Evolutionary conservation across 2,329 filamentous ascomycete species (phyloP).

Genomic region (Talaromyces amestolkiae): DNA sequence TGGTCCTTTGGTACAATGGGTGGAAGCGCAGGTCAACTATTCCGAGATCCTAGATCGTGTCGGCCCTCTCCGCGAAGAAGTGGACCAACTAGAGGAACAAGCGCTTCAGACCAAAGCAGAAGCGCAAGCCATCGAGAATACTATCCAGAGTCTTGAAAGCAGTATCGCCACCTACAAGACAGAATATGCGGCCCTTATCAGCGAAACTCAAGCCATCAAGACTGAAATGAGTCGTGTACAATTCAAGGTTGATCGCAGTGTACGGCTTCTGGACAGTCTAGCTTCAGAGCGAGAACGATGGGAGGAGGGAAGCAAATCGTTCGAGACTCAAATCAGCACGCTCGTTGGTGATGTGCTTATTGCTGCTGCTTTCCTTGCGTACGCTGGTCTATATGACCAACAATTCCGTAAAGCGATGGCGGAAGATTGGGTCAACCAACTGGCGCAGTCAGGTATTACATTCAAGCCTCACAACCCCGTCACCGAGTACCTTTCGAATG

Average conservation of each 20-base stretch:
- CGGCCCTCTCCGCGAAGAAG: conserved; percentile 87
- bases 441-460: conserved; percentile 85
- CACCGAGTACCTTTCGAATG: conserved; percentile 93
- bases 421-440: conserved; percentile 94
- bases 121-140: conserved; percentile 85
- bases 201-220: conserved; percentile 96
- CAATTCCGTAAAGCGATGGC: conserved; percentile 97
- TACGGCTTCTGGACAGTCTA: conserved; percentile 87
- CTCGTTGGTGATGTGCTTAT: conserved; percentile 93
- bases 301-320: conserved; percentile 97
- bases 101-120: conserved; percentile 90
- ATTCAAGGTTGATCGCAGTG: conserved; percentile 96
- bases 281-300: conserved; percentile 90
- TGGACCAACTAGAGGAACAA: conserved; percentile 79
- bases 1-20: conserved; percentile 95
- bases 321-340: conserved; percentile 95
- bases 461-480: conserved; percentile 93
- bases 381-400: conserved; percentile 95
- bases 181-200: conserved; percentile 93
- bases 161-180: conserved; percentile 95
- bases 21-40: conserved; percentile 92
- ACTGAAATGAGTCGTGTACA: conserved; percentile 93
- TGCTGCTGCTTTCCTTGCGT: conserved; percentile 95
- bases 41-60: conserved; percentile 96
- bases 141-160: conserved; percentile 76